Base-by-base conservation (phyloP, 225 moss, liverwort and hornwort genomes). In the Marchantia paleacea region DNA sequence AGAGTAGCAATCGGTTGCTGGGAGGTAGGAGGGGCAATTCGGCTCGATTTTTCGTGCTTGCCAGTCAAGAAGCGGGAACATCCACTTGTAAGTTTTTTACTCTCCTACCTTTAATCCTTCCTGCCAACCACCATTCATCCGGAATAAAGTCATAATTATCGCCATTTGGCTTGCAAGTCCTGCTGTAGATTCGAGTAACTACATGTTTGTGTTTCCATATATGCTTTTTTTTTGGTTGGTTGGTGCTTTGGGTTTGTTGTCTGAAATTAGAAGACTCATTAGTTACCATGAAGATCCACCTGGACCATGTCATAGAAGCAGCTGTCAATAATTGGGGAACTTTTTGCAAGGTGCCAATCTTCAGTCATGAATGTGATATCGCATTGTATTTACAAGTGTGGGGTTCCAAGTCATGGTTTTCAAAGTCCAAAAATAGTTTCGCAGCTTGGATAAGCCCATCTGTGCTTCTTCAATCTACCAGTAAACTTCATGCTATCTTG, bases 61-160 rank as follows among this genome's bases (percentile, higher is more conserved):
- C 79, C 55, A 82, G 79, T 72, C 85, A 82, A 70, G 85, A 85
- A 80, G 76, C 79, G 48, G 82, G 79, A 66, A 80, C 82, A 14
- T 77, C 85, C 19, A 85, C 80, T 76, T 75, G 85, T 85, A 75
- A 82, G 81, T 79, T 76, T 64, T 0, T 66, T 13, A 20, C 11
- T 53, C n/a, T 39, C 69, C 22, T 20, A 15, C 28, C 39, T 54
- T 48, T 25, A 62, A 10, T 50, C 29, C 55, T 7, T 8, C 12
- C 49, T 64, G 10, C 49, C 52, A 62, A 62, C 16, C 14, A 3
- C 10, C 54, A n/a, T 22, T 52, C 8, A n/a, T 64, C 64, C 12
- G n/a, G 18, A 63, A 26, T 11, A 24, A 52, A 26, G 14, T 19
- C 25, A 58, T 16, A 58, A 58, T 58, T 14, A 4, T 58, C 58